Percentiles rank a stretch among this genome's conserved stretches.
phyloP scores from a whole-genome alignment of 2,329 filamentous ascomycete genomes.

The Graphiopsis chlorocephala region DNA sequence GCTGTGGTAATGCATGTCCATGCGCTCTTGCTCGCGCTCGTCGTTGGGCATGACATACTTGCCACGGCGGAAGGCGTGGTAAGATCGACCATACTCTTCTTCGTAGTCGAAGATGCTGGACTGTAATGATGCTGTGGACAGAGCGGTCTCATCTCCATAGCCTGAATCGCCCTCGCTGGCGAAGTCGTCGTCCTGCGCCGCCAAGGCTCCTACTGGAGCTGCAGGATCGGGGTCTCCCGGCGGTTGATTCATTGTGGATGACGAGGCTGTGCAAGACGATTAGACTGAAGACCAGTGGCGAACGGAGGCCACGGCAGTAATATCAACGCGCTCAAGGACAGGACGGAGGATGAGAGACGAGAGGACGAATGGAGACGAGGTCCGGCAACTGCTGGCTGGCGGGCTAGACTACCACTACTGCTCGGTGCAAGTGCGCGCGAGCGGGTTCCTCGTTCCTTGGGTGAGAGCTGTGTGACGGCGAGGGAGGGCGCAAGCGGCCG shows the following conservation, averaged over 20 bases:
- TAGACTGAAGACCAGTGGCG: not conserved
- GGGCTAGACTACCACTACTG: not conserved
- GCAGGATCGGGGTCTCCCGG: constrained; percentile 4
- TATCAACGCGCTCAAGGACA: not conserved
- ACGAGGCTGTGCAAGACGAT: not conserved
- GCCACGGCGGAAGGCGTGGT: constrained; percentile 23
- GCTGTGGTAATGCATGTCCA: constrained; percentile 26
- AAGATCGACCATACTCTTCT: constrained; percentile 25
- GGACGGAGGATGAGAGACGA: not conserved
- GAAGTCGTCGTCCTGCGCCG: constrained; percentile 8
- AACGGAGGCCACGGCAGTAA: not conserved
- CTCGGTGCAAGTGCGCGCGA: not conserved
- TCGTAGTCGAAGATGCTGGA: constrained; percentile 27
- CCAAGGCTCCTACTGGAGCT: constrained; percentile 8
- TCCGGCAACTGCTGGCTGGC: not conserved
- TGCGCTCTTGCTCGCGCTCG: constrained; percentile 25
- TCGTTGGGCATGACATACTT: constrained; percentile 31
- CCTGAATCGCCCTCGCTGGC: constrained; percentile 20
- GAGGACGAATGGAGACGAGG: not conserved
- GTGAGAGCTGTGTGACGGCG: not conserved
- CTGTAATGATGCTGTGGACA: constrained; percentile 21
- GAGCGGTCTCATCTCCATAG: constrained; percentile 17
- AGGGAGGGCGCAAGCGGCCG: not conserved
- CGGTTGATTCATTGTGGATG: not conserved
- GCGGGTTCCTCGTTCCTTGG: not conserved